These are phyloP conservation scores for Dacryopinax primogenitus DNA, from an alignment of 768 basidiomycete genomes.

Conservation along the genomic window DNA sequence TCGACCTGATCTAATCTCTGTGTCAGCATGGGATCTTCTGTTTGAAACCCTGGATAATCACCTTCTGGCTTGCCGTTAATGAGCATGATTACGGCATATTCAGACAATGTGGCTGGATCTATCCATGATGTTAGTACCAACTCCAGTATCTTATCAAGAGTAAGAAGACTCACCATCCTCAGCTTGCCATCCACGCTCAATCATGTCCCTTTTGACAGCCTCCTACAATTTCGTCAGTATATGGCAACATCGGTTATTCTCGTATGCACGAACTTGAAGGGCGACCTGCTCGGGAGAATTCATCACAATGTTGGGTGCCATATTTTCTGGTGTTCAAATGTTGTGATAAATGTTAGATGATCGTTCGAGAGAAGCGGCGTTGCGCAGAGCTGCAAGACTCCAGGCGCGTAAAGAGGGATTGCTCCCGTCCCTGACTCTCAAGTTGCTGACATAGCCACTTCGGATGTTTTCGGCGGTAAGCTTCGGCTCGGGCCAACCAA, in stretches of 20 bases:
- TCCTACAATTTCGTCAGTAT: neutral
- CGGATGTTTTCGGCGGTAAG: constrained; percentile 40
- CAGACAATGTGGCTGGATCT: constrained; percentile 41
- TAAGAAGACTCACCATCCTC: constrained; percentile 3
- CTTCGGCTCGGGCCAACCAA: neutral
- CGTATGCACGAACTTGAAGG: neutral
- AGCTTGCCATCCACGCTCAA: constrained; percentile 2
- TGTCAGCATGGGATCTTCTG: neutral
- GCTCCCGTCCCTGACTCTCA: neutral
- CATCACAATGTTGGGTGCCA: neutral
- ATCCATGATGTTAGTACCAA: neutral
- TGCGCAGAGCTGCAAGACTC: neutral
- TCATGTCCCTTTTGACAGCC: constrained; percentile 1
- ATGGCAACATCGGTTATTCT: neutral
- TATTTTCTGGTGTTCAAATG: neutral
- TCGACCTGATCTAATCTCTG: constrained; percentile 59
- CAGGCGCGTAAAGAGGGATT: neutral
- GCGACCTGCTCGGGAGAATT: neutral
- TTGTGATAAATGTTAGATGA: neutral
- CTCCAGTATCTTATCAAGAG: neutral
- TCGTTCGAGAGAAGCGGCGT: neutral
- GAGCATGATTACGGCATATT: constrained; percentile 90
- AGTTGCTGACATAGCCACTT: constrained; percentile 8
- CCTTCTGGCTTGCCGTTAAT: constrained; percentile 65
- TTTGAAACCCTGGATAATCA: constrained; percentile 37